Evolutionary conservation across 768 basidiomycete genomes (phyloP).

Genomic region (Nidularia pulvinata): DNA sequence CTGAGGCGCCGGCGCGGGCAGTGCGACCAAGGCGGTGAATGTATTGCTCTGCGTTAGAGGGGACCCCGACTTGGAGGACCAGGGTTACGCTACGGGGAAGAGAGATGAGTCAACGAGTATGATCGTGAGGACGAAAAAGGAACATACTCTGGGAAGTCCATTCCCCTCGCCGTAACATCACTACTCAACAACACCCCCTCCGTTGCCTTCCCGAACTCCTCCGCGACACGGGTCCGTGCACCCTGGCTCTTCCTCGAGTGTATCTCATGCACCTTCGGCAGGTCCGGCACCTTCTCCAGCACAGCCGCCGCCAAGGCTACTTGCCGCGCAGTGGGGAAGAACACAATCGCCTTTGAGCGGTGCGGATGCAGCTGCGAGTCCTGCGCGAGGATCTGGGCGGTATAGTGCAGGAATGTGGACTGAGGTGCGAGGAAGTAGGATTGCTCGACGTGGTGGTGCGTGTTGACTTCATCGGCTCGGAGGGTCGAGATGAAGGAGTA

Average conservation of each 20-base stretch:
- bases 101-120: slow-evolving; percentile 55
- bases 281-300: slow-evolving; percentile 53
- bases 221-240: slow-evolving; percentile 54
- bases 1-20: slow-evolving; percentile 62
- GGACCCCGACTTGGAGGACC: slow-evolving; percentile 90
- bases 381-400: slow-evolving; percentile 79
- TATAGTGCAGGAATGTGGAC: not conserved
- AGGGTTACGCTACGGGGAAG: slow-evolving; percentile 72
- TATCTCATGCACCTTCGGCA: slow-evolving; percentile 72
- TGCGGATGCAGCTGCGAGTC: slow-evolving; percentile 78
- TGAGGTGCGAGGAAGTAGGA: too few relatives aligned
- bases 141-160: slow-evolving; percentile 88
- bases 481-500: slow-evolving; percentile 85
- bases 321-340: slow-evolving; percentile 84
- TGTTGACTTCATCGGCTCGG: slow-evolving; percentile 59
- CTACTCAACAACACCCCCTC: slow-evolving; percentile 78
- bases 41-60: slow-evolving; percentile 68
- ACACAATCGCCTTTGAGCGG: slow-evolving; percentile 76
- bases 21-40: slow-evolving; percentile 88
- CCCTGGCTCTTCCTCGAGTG: slow-evolving; percentile 76
- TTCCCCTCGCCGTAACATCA: slow-evolving; percentile 86
- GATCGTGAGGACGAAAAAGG: slow-evolving; percentile 66
- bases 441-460: slow-evolving; percentile 49
- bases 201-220: slow-evolving; percentile 51
- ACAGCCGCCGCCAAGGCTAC: slow-evolving; percentile 74